Percentiles rank a stretch among this genome's conserved stretches.
Evolutionary conservation across 441 rosid species (phyloP).

Genomic region (Corymbia calophylla): DNA sequence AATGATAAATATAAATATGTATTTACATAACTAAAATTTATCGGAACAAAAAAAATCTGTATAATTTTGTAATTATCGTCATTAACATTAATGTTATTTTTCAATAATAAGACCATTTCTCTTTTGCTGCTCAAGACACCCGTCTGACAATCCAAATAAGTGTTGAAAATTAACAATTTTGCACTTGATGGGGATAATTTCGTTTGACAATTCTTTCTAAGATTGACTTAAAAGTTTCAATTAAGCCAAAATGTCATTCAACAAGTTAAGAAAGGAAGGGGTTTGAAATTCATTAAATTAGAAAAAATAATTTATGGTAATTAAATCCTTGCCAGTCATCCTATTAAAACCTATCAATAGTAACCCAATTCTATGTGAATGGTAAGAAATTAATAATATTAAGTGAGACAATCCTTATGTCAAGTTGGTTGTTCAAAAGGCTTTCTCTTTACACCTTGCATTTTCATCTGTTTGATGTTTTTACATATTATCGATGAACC

Average conservation of each 20-base stretch:
- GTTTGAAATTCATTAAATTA: background rate
- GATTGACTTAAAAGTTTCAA: background rate
- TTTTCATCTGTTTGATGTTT: background rate
- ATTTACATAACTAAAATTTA: too few relatives aligned
- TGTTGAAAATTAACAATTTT: background rate
- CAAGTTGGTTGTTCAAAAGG: background rate
- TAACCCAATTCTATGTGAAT: background rate
- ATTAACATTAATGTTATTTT: background rate
- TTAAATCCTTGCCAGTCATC: background rate
- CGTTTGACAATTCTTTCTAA: too few relatives aligned
- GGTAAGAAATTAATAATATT: background rate
- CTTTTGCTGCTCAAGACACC: background rate
- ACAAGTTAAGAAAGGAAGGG: background rate
- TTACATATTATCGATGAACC: background rate
- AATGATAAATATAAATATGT: too few relatives aligned
- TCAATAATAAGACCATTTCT: too few relatives aligned
- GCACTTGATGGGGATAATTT: too few relatives aligned
- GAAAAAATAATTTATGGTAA: background rate
- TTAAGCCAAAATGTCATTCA: too few relatives aligned
- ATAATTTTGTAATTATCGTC: too few relatives aligned
- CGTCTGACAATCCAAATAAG: background rate
- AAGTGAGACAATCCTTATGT: background rate
- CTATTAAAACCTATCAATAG: rapidly evolving
- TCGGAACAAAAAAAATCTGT: too few relatives aligned
- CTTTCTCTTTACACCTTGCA: background rate